Percentiles rank a stretch among this genome's conserved stretches.
Conservation (phyloP, 306 rosid genomes). For the Canavalia ensiformis region DNA sequence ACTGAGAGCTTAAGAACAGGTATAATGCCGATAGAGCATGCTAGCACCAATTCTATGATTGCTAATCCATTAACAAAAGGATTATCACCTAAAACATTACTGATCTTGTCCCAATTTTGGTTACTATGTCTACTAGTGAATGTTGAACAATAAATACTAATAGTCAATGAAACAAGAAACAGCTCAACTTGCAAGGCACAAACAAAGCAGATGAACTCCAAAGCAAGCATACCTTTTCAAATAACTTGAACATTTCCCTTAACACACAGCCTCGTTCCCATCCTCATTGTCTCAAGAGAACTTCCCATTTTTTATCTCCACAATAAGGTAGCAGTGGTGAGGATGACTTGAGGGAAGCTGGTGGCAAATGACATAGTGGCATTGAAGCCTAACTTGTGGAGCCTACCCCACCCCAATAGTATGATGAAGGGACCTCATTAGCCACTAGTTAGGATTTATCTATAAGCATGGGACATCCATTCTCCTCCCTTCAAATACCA, state of each 20-base stretch:
- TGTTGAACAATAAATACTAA: not conserved
- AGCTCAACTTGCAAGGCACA: conserved; percentile 16
- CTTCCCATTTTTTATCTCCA: conserved; percentile 63
- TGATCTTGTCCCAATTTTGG: no score
- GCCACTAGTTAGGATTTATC: no score
- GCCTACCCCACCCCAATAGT: no score
- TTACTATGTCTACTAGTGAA: no score
- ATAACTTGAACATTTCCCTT: conserved; percentile 85
- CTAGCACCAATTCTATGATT: no score
- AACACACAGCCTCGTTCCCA: conserved; percentile 62
- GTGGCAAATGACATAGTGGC: conserved; percentile 51
- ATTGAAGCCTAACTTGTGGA: conserved; percentile 33
- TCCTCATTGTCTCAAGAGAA: conserved; percentile 84
- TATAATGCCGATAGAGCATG: no score
- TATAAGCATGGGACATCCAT: no score
- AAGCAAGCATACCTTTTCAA: conserved; percentile 76
- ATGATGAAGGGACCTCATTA: no score
- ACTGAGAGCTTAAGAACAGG: no score
- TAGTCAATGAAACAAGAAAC: not conserved
- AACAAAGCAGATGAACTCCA: not conserved
- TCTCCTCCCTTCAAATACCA: no score
- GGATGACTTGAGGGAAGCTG: conserved; percentile 61
- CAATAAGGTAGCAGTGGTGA: conserved; percentile 78
- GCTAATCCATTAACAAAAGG: no score
- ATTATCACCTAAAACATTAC: no score